Conservation (phyloP, 2,329 filamentous ascomycete genomes). For the Stagonosporopsis tanaceti region DNA sequence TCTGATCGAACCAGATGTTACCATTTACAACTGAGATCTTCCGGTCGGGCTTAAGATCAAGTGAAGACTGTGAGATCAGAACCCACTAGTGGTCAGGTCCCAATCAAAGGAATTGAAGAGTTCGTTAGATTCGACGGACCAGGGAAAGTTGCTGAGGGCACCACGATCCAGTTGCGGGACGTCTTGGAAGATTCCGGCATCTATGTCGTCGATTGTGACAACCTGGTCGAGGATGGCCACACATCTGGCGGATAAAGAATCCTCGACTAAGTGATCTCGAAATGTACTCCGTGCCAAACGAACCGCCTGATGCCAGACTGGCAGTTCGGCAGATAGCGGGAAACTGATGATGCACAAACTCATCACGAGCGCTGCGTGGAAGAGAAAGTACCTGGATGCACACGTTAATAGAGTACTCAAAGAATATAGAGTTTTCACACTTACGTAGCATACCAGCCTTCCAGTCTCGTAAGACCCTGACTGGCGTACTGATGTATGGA, state of each 20-base stretch:
- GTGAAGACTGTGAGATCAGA: constrained; percentile 2
- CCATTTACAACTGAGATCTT: constrained; percentile 26
- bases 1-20: constrained; percentile 29
- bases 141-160: constrained; percentile 34
- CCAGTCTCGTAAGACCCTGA: constrained; percentile 29
- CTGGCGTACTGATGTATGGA: constrained; percentile 35
- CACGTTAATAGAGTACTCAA: neutral
- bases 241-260: constrained; percentile 37
- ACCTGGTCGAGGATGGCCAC: constrained; percentile 37
- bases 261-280: constrained; percentile 30
- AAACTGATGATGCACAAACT: constrained; percentile 38
- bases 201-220: constrained; percentile 29
- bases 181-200: constrained; percentile 27
- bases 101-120: constrained; percentile 37
- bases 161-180: constrained; percentile 28
- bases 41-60: too few species aligned
- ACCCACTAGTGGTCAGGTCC: constrained; percentile 30
- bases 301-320: constrained; percentile 33
- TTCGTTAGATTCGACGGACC: constrained; percentile 37
- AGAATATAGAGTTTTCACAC: neutral
- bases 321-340: constrained; percentile 23
- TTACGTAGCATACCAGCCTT: constrained; percentile 40
- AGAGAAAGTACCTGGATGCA: constrained; percentile 31
- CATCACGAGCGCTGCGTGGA: constrained; percentile 36
- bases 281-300: constrained; percentile 32